phyloP scores from a whole-genome alignment of 768 basidiomycete genomes.

The Termitomyces eurrhizus region DNA sequence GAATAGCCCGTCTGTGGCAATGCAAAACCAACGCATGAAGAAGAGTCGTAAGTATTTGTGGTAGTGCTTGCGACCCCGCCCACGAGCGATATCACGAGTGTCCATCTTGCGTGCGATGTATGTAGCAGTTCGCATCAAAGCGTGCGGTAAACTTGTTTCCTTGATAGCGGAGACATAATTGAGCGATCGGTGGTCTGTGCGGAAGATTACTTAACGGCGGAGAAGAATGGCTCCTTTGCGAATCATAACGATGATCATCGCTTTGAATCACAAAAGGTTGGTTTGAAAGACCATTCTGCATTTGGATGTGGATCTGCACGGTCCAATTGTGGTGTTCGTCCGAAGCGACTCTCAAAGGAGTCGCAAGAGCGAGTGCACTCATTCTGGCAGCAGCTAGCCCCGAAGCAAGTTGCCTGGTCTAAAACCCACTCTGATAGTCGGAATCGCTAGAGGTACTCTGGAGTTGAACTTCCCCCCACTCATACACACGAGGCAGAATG shows the following conservation, averaged over 20 bases:
- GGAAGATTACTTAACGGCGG: neutral
- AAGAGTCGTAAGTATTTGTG: neutral
- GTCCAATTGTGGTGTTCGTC: conserved; percentile 64
- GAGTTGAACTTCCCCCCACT: conserved; percentile 98
- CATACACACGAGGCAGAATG: conserved; percentile 97
- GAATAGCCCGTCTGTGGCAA: conserved; percentile 37
- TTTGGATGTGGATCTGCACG: conserved; percentile 22
- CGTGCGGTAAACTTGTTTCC: neutral
- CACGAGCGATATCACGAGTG: conserved; percentile 85
- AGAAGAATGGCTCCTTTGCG: neutral
- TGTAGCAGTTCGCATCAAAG: conserved; percentile 6
- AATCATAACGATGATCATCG: neutral
- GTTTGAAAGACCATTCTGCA: conserved; percentile 15
- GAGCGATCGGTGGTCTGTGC: conserved; percentile 39
- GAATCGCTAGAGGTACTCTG: conserved; percentile 98
- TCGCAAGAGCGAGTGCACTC: conserved; percentile 91
- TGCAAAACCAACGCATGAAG: neutral
- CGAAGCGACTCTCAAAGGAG: conserved; percentile 92
- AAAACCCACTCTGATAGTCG: conserved; percentile 82
- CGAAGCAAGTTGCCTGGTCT: conserved; percentile 65
- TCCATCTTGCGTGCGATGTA: conserved; percentile 81
- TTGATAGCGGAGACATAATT: neutral
- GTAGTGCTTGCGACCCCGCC: conserved; percentile 27
- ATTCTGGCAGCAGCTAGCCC: conserved; percentile 93
- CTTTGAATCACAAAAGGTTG: neutral